These are phyloP conservation scores for Candida palmyrensis DNA, from an alignment of 805 yeast genomes.

Conservation along the genomic window DNA sequence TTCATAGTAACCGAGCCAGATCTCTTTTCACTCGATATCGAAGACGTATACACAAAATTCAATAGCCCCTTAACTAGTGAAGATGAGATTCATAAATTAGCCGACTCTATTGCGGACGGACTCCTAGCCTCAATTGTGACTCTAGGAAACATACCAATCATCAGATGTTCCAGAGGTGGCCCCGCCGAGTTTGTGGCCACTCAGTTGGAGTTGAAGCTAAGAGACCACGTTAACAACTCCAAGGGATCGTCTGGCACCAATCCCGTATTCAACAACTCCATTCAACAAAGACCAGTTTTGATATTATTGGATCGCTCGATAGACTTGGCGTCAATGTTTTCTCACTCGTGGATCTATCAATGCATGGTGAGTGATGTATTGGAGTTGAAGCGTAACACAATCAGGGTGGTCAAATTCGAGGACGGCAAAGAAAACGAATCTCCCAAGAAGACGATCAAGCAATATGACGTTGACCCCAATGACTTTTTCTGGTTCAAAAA, in stretches of 20 bases:
- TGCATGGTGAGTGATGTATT: constrained; percentile 94
- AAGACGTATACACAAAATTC: constrained; percentile 60
- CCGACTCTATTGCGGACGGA: constrained; percentile 73
- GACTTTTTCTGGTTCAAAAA: constrained; percentile 91
- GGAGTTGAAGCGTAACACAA: constrained; percentile 74
- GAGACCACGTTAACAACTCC: constrained; percentile 81
- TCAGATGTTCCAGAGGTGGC: constrained; percentile 87
- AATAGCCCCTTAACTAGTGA: constrained; percentile 72
- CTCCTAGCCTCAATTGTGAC: constrained; percentile 77
- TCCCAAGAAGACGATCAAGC: constrained; percentile 40
- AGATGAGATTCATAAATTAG: constrained; percentile 60
- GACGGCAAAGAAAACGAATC: constrained; percentile 10
- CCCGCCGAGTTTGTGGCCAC: constrained; percentile 94
- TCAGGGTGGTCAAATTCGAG: constrained; percentile 45
- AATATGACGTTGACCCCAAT: constrained; percentile 84
- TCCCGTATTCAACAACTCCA: constrained; percentile 12
- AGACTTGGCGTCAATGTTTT: constrained; percentile 89
- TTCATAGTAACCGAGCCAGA: constrained; percentile 92
- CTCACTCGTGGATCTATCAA: constrained; percentile 97
- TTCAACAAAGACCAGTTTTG: constrained; percentile 65
- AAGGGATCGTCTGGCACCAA: constrained; percentile 13
- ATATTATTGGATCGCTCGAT: constrained; percentile 82
- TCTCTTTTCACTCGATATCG: constrained; percentile 72
- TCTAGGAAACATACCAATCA: constrained; percentile 76
- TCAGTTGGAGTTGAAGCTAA: constrained; percentile 72